Evolutionary conservation across 2,329 filamentous ascomycete species (phyloP).

Genomic region (Paramyrothecium roridum): DNA sequence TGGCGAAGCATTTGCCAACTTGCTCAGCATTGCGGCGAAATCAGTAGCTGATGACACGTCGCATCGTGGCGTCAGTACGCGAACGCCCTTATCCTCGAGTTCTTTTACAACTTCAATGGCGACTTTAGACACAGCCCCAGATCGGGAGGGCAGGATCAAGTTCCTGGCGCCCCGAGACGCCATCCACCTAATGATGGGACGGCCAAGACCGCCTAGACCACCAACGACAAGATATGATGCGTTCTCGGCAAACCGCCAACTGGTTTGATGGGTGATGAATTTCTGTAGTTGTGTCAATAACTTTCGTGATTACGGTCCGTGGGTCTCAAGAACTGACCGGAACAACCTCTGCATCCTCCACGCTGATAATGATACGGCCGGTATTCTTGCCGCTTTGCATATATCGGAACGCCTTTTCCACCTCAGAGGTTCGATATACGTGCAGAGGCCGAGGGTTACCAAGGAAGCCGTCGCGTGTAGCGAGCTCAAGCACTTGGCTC

Average conservation of each 20-base stretch:
- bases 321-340: background rate
- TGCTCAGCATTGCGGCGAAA: background rate
- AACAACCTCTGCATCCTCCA: background rate
- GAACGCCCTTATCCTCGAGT: background rate
- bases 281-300: background rate
- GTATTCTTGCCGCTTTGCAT: background rate
- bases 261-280: background rate
- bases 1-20: background rate
- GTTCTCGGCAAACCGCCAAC: background rate
- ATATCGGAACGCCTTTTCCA: background rate
- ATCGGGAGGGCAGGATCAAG: background rate
- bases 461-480: background rate
- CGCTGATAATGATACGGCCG: background rate
- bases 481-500: background rate
- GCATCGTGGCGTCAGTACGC: background rate
- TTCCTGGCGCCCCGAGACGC: background rate
- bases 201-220: background rate
- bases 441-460: background rate
- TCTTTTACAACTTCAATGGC: background rate
- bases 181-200: background rate
- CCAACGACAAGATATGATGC: background rate
- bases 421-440: background rate
- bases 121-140: background rate
- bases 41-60: background rate
- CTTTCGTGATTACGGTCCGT: background rate